Conservation (phyloP, 768 basidiomycete species). For the Hygrocybe coccinea region DNA sequence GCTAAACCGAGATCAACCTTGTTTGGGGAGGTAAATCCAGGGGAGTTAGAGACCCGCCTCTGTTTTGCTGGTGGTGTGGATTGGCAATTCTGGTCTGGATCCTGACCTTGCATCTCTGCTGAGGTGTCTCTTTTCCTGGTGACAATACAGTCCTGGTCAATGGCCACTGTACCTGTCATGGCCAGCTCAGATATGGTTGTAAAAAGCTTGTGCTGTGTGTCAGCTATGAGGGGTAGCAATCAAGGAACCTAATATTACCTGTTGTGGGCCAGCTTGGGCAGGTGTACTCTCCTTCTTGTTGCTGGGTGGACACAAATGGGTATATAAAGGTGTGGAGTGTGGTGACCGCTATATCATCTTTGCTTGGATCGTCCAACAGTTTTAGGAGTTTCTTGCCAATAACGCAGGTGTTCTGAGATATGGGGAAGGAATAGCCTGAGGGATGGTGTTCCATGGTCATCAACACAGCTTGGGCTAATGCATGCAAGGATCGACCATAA, state of each 20-base stretch:
- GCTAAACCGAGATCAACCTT: too few relatives aligned
- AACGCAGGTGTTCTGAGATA: neutral
- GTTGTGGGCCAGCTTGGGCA: too few relatives aligned
- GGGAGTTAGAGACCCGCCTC: too few relatives aligned
- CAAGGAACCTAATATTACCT: too few relatives aligned
- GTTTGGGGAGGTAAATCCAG: too few relatives aligned
- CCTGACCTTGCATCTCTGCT: too few relatives aligned
- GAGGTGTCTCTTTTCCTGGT: too few relatives aligned
- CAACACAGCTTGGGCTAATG: neutral
- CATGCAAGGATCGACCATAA: neutral
- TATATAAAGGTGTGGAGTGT: neutral
- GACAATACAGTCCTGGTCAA: too few relatives aligned
- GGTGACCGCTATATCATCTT: neutral
- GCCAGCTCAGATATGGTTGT: too few relatives aligned
- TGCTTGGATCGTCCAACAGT: neutral
- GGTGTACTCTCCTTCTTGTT: neutral
- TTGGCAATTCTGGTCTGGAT: too few relatives aligned
- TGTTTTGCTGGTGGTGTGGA: too few relatives aligned
- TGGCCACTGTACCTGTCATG: neutral
- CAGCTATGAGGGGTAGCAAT: neutral
- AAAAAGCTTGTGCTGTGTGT: neutral
- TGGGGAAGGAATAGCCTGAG: neutral
- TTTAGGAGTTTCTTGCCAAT: neutral
- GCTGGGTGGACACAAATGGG: neutral
- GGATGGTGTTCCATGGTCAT: neutral